Base-by-base conservation (phyloP, 768 basidiomycete genomes). In the Chlorophyllum brunneum region DNA sequence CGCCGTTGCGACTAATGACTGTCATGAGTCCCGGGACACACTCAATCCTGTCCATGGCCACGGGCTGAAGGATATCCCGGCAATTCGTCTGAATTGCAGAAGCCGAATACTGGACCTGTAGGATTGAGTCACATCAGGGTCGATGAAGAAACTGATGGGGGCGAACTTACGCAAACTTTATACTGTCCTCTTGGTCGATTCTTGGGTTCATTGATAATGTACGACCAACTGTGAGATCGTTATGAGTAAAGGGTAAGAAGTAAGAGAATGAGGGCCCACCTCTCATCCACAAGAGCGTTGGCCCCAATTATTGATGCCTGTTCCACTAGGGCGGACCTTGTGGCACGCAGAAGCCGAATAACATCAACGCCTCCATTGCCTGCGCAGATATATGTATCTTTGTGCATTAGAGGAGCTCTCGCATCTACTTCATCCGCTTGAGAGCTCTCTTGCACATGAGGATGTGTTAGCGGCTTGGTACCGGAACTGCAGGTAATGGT, bases 1-100 rank as follows among this genome's bases (percentile, higher is more conserved):
- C 54, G 41, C 65, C 61, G 52, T 63, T 71, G 42, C 82, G 73
- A 38, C 68, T 69, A 43, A 83, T 26, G 63, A 89, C 79, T 33
- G 85, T 88, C 88, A 90, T 90, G 27, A 88, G 75, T 9, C 88
- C 88, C 5, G 86, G 83, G 2, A 89, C 73, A 56, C 77, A 74
- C 57, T 68, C 75, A 38, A 78, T 80, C 54, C 77, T 73, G 51
- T 85, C 79, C 48, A 88, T 64, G 1, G 80, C 79, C 20, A 88
- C 78, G 2, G 86, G 86, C 27, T 71, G 72, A 59, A 76, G 77
- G 8, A 85, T 80, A 63, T 89, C 86, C 2, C 70, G 66, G 2
- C 58, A 58, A 6, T 67, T 61, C 2, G 82, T 80, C 45, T 75
- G 78, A 2, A 82, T 78, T 4, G 84, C 83, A 3, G 67, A 73